Percentiles rank a stretch among this genome's conserved stretches.
Conservation (phyloP, 1,284 basidiomycete species). For the Sporisorium iseilematis-ciliati region DNA sequence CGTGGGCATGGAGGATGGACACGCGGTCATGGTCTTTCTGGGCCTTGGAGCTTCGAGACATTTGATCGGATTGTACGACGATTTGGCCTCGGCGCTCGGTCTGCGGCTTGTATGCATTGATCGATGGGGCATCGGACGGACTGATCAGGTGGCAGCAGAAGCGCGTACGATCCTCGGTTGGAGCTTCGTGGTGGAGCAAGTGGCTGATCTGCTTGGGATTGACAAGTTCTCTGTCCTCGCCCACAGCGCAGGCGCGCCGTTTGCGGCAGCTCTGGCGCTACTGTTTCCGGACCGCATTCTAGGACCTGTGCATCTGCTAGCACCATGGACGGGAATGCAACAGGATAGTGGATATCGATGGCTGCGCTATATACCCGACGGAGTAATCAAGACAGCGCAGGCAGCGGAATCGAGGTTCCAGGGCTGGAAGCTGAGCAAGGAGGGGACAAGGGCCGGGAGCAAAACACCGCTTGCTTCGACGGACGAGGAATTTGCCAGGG, state of each 20-base stretch:
- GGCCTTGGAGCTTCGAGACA: slow-evolving; percentile 94
- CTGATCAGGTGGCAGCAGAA: slow-evolving; percentile 77
- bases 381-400: slow-evolving; percentile 91
- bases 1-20: slow-evolving; percentile 83
- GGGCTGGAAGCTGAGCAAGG: slow-evolving; percentile 92
- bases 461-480: slow-evolving; percentile 1
- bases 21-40: slow-evolving; percentile 89
- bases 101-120: slow-evolving; percentile 93
- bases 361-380: slow-evolving; percentile 95
- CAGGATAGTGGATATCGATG: slow-evolving; percentile 90
- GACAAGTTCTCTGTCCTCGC: slow-evolving; percentile 88
- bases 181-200: slow-evolving; percentile 88
- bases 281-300: slow-evolving; percentile 79
- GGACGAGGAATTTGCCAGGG: background rate
- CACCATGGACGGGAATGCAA: slow-evolving; percentile 94
- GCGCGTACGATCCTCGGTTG: slow-evolving; percentile 85
- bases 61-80: slow-evolving; percentile 93
- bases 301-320: slow-evolving; percentile 88
- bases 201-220: slow-evolving; percentile 83
- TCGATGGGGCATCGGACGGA: slow-evolving; percentile 93
- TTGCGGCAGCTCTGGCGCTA: slow-evolving; percentile 87
- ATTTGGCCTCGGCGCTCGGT: slow-evolving; percentile 88
- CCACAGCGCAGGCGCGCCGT: slow-evolving; percentile 96
- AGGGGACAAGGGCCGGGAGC: slow-evolving; percentile 9
- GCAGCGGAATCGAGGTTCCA: slow-evolving; percentile 97